Conservation (phyloP, 805 yeast species). For the Candida fluviatilis region DNA sequence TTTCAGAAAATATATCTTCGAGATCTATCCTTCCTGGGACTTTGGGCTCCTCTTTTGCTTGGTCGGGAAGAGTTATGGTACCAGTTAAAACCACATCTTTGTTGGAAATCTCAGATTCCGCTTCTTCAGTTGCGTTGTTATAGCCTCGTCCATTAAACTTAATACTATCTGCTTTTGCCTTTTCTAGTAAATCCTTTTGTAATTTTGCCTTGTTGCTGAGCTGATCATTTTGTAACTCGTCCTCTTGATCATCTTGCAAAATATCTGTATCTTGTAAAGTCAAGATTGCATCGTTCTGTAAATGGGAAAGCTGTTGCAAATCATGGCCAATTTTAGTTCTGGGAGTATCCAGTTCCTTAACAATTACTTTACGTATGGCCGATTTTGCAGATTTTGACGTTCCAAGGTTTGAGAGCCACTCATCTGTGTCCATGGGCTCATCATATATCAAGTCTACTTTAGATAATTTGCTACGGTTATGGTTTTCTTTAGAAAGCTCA, state of each 20-base stretch:
- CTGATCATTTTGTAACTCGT: constrained; percentile 37
- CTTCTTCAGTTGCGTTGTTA: constrained; percentile 8
- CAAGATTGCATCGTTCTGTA: constrained; percentile 44
- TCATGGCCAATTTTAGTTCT: constrained; percentile 43
- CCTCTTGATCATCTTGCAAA: constrained; percentile 26
- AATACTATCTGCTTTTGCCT: constrained; percentile 17
- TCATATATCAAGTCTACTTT: constrained; percentile 21
- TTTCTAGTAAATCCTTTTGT: constrained; percentile 24
- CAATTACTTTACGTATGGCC: constrained; percentile 4
- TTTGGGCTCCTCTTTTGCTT: neutral
- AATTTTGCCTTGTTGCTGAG: constrained; percentile 20
- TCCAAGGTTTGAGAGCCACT: constrained; percentile 37
- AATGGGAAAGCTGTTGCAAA: constrained; percentile 30
- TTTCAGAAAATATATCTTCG: constrained; percentile 4
- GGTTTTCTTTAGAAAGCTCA: constrained; percentile 16
- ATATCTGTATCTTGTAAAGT: constrained; percentile 53
- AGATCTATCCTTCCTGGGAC: neutral
- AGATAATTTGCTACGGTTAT: constrained; percentile 17
- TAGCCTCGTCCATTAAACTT: constrained; percentile 20
- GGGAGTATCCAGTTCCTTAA: constrained; percentile 19
- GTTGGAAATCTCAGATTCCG: constrained; percentile 4
- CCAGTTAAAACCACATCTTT: constrained; percentile 7
- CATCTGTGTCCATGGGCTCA: constrained; percentile 30
- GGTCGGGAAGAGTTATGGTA: constrained; percentile 1
- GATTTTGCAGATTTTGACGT: constrained; percentile 9